Base-by-base conservation (phyloP, 306 rosid genomes). In the Begonia fuchsioides region DNA sequence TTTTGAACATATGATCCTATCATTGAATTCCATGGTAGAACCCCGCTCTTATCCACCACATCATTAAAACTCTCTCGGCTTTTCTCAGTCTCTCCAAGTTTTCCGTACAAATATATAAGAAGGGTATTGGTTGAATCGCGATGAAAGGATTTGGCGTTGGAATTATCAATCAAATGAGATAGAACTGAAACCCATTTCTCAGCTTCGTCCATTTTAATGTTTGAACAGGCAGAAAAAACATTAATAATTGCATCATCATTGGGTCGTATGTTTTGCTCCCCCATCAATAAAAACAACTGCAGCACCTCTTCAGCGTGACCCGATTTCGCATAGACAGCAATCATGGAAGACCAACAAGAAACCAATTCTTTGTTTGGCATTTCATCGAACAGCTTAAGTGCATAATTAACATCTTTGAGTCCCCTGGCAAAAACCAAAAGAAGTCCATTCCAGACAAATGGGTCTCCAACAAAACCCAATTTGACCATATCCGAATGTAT, bases 1-100 rank as follows among this genome's bases (percentile, higher is more conserved):
- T 76, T 73, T 47, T 70, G 81, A 53, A 76, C 68, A 19, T 70
- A 80, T n/a, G 80, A 80, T 51, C 65, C 61, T 15, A 80, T 70
- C 69, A 76, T 59, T 35, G 76, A 60, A 70, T 80, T 80, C 88
- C 88, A 80, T 39, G 77, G 68, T 58, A 73, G 68, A 39, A 65
- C 70, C 3, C 68, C 52, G 62, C 59, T 69, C 51, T 65, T 13
- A 19, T 74, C 68, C 52, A 70, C 53, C 54, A 73, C 53, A 47
- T 57, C 59, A 17, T 73, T 57, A 53, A 76, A 73, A 32, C 12
- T 58, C 45, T 70, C 76, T 63, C 55, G 57, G 53, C 81, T 57
- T 59, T 60, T 49, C 56, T 73, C 72, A 65, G 68, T 38, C 67
- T 39, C 70, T 26, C 78, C 81, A 66, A 61, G 67, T 54, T 80